Conservation (phyloP, 495 filamentous ascomycete genomes). For the Mytilinidion resinicola region DNA sequence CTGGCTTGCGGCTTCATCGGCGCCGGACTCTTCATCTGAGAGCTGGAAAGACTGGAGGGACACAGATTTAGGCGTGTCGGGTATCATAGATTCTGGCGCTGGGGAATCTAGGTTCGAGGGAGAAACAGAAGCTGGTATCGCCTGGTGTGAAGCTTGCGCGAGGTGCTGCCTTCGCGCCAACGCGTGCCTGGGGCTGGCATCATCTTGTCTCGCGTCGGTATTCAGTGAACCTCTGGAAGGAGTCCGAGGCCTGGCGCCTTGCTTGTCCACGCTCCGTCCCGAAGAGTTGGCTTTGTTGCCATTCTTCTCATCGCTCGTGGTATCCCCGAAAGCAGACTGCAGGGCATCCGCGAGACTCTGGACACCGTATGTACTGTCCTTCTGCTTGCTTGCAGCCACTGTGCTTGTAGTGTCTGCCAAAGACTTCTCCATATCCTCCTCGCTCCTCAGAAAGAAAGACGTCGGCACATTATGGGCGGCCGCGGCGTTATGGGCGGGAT, state of each 20-base stretch:
- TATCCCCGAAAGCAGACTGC: slow-evolving; percentile 29
- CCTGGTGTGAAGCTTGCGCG: slow-evolving; percentile 12
- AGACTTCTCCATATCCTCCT: slow-evolving; percentile 33
- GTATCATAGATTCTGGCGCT: slow-evolving; percentile 37
- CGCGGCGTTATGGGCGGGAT: slow-evolving; percentile 6
- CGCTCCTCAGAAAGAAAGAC: slow-evolving; percentile 37
- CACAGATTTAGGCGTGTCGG: slow-evolving; percentile 39
- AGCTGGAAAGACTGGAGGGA: slow-evolving; percentile 50
- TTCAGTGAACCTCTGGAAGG: background rate
- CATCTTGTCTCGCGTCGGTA: slow-evolving; percentile 1
- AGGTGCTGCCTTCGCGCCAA: slow-evolving; percentile 25
- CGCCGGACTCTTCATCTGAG: slow-evolving; percentile 41
- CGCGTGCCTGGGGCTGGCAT: slow-evolving; percentile 11
- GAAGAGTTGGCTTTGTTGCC: slow-evolving; percentile 28
- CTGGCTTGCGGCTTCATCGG: slow-evolving; percentile 49
- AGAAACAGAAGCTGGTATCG: slow-evolving; percentile 48
- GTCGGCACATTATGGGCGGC: slow-evolving; percentile 32
- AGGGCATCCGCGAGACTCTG: slow-evolving; percentile 57
- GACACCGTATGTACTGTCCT: slow-evolving; percentile 48
- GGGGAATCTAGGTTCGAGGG: slow-evolving; percentile 48
- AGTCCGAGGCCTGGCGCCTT: background rate
- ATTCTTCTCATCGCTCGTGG: slow-evolving; percentile 32
- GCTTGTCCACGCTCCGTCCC: background rate
- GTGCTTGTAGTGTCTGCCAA: slow-evolving; percentile 6
- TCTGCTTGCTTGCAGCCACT: slow-evolving; percentile 2